A percentile compares a stretch with the other conserved stretches of the same genome.
These are phyloP conservation scores for Fusarium scirpi DNA, from an alignment of 2,329 filamentous ascomycete genomes.

Conservation along the genomic window DNA sequence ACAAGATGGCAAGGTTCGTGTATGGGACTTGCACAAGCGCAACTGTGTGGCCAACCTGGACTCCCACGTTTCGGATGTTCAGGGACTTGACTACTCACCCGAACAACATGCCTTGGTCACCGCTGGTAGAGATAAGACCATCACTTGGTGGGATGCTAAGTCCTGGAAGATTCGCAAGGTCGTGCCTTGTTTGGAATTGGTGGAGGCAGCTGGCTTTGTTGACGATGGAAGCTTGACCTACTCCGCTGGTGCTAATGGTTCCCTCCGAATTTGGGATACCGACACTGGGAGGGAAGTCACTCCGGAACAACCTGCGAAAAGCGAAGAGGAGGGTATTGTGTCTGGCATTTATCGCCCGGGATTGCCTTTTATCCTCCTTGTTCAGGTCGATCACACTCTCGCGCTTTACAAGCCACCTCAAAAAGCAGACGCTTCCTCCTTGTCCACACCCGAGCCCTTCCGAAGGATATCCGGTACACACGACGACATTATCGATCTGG, in stretches of 20 bases:
- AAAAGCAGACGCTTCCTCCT: conserved; percentile 51
- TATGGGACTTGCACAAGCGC: conserved; percentile 92
- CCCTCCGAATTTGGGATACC: conserved; percentile 85
- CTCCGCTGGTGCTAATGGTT: conserved; percentile 86
- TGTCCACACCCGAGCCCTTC: conserved; percentile 64
- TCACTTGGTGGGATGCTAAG: conserved; percentile 88
- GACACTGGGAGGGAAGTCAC: conserved; percentile 84
- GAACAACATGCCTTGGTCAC: conserved; percentile 82
- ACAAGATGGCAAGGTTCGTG: conserved; percentile 90
- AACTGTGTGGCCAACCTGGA: conserved; percentile 82
- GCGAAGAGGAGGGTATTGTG: conserved; percentile 76
- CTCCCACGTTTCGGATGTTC: conserved; percentile 95
- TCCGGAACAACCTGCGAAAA: conserved; percentile 72
- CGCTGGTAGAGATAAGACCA: conserved; percentile 90
- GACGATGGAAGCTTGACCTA: conserved; percentile 78
- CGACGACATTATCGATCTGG: conserved; percentile 96
- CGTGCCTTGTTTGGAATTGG: conserved; percentile 84
- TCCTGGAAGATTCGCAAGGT: conserved; percentile 87
- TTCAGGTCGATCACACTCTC: conserved; percentile 91
- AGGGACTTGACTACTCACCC: conserved; percentile 83
- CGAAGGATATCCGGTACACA: conserved; percentile 94
- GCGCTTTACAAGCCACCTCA: conserved; percentile 72
- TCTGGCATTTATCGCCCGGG: conserved; percentile 74
- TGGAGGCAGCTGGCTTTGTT: conserved; percentile 87
- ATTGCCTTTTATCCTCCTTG: conserved; percentile 78